phyloP scores from a whole-genome alignment of 164 flowering plant genomes.

The Magnolia sinica region DNA sequence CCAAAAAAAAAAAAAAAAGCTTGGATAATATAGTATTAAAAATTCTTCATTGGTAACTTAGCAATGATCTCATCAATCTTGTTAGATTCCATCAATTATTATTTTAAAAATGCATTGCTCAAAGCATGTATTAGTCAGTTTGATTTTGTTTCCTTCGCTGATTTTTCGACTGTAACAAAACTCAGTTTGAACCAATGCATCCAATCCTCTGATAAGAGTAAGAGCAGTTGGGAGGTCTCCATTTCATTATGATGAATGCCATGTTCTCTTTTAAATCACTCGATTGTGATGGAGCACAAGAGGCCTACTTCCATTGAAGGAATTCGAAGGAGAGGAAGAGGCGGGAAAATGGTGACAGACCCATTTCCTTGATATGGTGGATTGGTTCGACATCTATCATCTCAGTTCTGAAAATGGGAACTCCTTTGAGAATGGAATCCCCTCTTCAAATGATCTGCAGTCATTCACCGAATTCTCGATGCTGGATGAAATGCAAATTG shows the following conservation, averaged over 20 bases:
- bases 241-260: conserved; percentile 5
- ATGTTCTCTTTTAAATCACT: conserved; percentile 13
- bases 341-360: conserved; percentile 11
- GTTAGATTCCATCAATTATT: no score
- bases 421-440: conserved; percentile 1
- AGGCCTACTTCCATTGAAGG: conserved; percentile 11
- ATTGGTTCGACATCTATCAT: conserved; percentile 15
- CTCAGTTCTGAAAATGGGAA: conserved; percentile 5
- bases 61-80: neutral
- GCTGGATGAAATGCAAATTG: conserved; percentile 22
- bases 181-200: neutral
- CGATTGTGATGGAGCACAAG: conserved; percentile 19
- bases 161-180: neutral
- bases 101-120: no score
- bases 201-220: neutral
- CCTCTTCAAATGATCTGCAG: conserved; percentile 17
- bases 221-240: neutral
- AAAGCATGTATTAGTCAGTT: no score
- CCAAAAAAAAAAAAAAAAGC: no score
- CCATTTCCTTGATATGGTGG: conserved; percentile 15
- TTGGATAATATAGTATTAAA: no score
- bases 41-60: neutral
- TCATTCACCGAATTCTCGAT: conserved; percentile 13
- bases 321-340: conserved; percentile 8
- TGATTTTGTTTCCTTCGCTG: neutral